Percentiles rank a stretch among this genome's conserved stretches.
Conservation (phyloP, 164 flowering plant species). For the Vitis rotundifolia region DNA sequence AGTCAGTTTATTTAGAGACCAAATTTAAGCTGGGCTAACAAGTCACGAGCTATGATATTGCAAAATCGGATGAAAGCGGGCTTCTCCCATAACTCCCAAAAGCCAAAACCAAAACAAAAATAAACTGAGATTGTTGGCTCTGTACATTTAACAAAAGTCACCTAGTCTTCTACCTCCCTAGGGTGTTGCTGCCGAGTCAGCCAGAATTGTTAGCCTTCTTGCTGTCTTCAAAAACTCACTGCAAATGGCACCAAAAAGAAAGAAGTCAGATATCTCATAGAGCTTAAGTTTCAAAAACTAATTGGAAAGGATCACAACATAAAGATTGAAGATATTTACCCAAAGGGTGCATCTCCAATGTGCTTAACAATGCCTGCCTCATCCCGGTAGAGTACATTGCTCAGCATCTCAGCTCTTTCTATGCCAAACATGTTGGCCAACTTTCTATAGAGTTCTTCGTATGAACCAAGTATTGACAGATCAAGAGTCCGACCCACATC, state of each 20-base stretch:
- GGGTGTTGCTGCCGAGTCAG: slow-evolving; percentile 27
- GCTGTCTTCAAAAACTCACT: slow-evolving; percentile 35
- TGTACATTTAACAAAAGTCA: slow-evolving; percentile 20
- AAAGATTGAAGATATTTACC: slow-evolving; percentile 20
- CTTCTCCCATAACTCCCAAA: background rate
- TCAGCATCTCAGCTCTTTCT: slow-evolving; percentile 35
- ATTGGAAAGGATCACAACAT: too few species aligned
- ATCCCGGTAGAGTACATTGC: slow-evolving; percentile 39
- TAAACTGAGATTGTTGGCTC: background rate
- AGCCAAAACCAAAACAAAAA: background rate
- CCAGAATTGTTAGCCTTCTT: slow-evolving; percentile 29
- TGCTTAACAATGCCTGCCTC: slow-evolving; percentile 36
- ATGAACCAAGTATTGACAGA: slow-evolving; percentile 51
- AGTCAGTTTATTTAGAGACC: background rate
- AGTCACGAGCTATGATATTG: background rate
- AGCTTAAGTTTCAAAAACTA: too few species aligned
- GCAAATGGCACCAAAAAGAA: background rate
- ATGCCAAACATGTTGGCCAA: slow-evolving; percentile 48
- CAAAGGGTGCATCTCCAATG: slow-evolving; percentile 52
- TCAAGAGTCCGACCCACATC: slow-evolving; percentile 54
- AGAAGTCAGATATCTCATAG: background rate
- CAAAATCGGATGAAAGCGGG: background rate
- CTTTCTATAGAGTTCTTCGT: slow-evolving; percentile 45
- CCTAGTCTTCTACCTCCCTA: slow-evolving; percentile 5
- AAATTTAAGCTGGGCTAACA: background rate